A percentile compares a stretch with the other conserved stretches of the same genome.
Evolutionary conservation across 305 asterid genomes (phyloP).

Genomic region (Fraxinus nigra): DNA sequence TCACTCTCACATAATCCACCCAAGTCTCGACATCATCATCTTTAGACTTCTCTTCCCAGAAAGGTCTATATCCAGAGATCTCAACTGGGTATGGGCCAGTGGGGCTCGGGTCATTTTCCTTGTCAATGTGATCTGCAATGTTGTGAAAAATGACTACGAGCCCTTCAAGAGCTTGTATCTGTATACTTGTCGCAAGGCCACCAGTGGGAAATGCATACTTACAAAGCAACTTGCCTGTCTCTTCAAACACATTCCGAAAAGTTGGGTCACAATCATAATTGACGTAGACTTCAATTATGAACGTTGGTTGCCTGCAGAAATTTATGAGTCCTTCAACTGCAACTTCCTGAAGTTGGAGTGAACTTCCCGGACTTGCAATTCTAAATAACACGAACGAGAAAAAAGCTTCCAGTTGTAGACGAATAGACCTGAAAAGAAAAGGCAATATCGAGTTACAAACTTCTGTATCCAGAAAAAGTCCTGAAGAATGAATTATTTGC

Average conservation of each 20-base stretch:
- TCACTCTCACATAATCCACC: slow-evolving; percentile 61
- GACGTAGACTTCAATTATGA: slow-evolving; percentile 62
- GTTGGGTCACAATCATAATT: slow-evolving; percentile 84
- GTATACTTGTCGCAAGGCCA: slow-evolving; percentile 48
- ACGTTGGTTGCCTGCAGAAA: slow-evolving; percentile 78
- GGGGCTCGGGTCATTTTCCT: slow-evolving; percentile 58
- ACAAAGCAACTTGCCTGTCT: slow-evolving; percentile 67
- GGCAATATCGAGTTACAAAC: slow-evolving; percentile 1
- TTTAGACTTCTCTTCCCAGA: slow-evolving; percentile 72
- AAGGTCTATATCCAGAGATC: slow-evolving; percentile 55
- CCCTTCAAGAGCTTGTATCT: slow-evolving; percentile 86
- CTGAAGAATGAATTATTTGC: neutral
- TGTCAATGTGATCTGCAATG: slow-evolving; percentile 76
- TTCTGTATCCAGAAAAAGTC: neutral
- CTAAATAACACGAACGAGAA: slow-evolving; percentile 66
- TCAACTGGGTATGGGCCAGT: slow-evolving; percentile 68
- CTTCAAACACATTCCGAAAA: slow-evolving; percentile 73
- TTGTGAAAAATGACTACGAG: slow-evolving; percentile 59
- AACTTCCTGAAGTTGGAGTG: slow-evolving; percentile 74
- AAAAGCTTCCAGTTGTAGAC: slow-evolving; percentile 80
- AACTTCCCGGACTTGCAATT: slow-evolving; percentile 42
- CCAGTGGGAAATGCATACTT: slow-evolving; percentile 75
- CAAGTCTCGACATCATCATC: slow-evolving; percentile 52
- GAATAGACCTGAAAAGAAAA: slow-evolving; percentile 56
- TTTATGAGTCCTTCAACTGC: slow-evolving; percentile 78